phyloP scores from a whole-genome alignment of 176 grass and related monocot species.

The Ensete glaucum region DNA sequence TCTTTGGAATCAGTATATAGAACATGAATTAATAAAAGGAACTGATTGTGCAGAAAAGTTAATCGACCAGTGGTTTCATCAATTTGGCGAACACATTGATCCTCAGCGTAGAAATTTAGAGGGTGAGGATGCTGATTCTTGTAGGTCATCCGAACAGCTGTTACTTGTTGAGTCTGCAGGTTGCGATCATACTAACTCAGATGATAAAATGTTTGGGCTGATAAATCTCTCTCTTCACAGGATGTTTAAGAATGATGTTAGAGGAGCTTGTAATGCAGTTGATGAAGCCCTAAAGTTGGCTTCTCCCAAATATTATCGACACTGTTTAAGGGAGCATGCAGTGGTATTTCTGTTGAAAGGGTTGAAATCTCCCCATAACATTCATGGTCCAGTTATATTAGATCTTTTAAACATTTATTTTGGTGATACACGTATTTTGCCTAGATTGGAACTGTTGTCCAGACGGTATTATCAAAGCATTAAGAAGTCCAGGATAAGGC shows the following conservation, averaged over 20 bases:
- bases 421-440: slow-evolving; percentile 31
- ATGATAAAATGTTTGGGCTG: slow-evolving; percentile 54
- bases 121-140: slow-evolving; percentile 14
- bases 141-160: slow-evolving; percentile 5
- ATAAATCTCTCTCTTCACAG: slow-evolving; percentile 70
- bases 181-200: slow-evolving; percentile 30
- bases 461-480: slow-evolving; percentile 63
- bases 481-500: slow-evolving; percentile 58
- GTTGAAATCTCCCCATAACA: slow-evolving; percentile 25
- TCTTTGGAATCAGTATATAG: slow-evolving; percentile 81
- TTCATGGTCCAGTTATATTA: slow-evolving; percentile 29
- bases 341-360: slow-evolving; percentile 39
- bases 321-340: slow-evolving; percentile 80
- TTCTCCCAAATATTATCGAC: slow-evolving; percentile 38
- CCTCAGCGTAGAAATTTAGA: slow-evolving; percentile 15
- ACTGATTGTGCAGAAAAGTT: slow-evolving; percentile 53
- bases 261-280: slow-evolving; percentile 51
- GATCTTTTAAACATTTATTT: slow-evolving; percentile 53
- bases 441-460: slow-evolving; percentile 44
- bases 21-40: slow-evolving; percentile 44
- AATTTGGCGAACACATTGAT: slow-evolving; percentile 33
- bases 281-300: slow-evolving; percentile 51
- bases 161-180: slow-evolving; percentile 20
- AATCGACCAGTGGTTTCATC: slow-evolving; percentile 51
- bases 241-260: slow-evolving; percentile 47